A percentile compares a stretch with the other conserved stretches of the same genome.
Conservation (phyloP, 345 rosid species). For the Ailanthus altissimus region DNA sequence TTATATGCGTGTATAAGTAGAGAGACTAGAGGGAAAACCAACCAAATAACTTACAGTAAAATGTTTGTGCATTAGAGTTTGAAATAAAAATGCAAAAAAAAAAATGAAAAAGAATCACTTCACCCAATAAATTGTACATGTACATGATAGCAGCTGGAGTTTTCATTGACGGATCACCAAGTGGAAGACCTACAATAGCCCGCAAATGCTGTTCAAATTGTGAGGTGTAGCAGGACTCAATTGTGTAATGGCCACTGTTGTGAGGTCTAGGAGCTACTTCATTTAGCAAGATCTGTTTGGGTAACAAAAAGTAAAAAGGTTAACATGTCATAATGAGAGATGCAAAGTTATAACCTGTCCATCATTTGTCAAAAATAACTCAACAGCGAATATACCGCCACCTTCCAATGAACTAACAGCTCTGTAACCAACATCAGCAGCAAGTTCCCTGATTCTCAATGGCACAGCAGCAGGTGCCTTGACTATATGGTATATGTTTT, state of each 20-base stretch:
- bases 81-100: not conserved
- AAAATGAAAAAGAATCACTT: slow-evolving; percentile 42
- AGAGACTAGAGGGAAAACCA: not conserved
- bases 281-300: slow-evolving; percentile 70
- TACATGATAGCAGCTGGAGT: slow-evolving; percentile 88
- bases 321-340: slow-evolving; percentile 6
- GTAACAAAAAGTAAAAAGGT: slow-evolving; percentile 10
- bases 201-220: slow-evolving; percentile 93
- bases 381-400: slow-evolving; percentile 96
- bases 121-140: slow-evolving; percentile 93
- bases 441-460: slow-evolving; percentile 75
- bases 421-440: slow-evolving; percentile 73
- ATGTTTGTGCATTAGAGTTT: not conserved
- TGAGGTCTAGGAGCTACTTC: slow-evolving; percentile 99
- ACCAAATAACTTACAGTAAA: not conserved
- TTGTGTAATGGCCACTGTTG: slow-evolving; percentile 98
- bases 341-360: slow-evolving; percentile 57
- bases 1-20: not conserved
- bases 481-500: slow-evolving; percentile 93
- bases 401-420: slow-evolving; percentile 92
- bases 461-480: slow-evolving; percentile 89
- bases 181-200: slow-evolving; percentile 92
- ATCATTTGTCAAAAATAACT: slow-evolving; percentile 79
- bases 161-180: slow-evolving; percentile 97
- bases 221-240: slow-evolving; percentile 92